These are phyloP conservation scores for Candida patagonica DNA, from an alignment of 805 yeast species.

Conservation along the genomic window DNA sequence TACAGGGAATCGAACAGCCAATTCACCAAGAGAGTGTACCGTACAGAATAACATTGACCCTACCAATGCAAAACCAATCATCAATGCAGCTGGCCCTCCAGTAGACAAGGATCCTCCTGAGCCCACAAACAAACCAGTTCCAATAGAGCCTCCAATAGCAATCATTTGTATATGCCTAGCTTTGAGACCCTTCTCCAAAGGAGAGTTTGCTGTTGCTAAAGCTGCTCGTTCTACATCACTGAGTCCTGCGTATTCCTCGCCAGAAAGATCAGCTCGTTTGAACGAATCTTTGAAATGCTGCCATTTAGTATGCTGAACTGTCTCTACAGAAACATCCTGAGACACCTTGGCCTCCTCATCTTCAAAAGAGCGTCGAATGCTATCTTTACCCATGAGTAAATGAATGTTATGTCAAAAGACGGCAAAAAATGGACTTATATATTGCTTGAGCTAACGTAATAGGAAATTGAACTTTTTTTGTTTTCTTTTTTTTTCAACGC, in stretches of 20 bases:
- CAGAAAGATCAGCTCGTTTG: slow-evolving; percentile 33
- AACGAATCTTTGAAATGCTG: slow-evolving; percentile 35
- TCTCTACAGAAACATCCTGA: background rate
- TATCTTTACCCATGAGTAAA: no score
- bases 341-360: no score
- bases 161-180: slow-evolving; percentile 63
- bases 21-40: slow-evolving; percentile 58
- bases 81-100: slow-evolving; percentile 52
- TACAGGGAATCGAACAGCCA: slow-evolving; percentile 58
- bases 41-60: slow-evolving; percentile 59
- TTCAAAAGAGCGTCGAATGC: no score
- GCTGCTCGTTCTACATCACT: slow-evolving; percentile 37
- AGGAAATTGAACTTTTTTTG: no score
- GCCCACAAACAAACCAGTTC: slow-evolving; percentile 69
- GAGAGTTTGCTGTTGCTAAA: slow-evolving; percentile 35
- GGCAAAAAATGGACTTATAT: no score
- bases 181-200: slow-evolving; percentile 37
- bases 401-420: no score
- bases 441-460: no score
- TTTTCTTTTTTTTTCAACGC: no score
- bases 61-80: slow-evolving; percentile 49
- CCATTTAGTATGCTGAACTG: slow-evolving; percentile 9
- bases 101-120: slow-evolving; percentile 46
- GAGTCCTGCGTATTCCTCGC: slow-evolving; percentile 28
- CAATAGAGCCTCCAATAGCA: slow-evolving; percentile 66